These are phyloP conservation scores for Capronia epimyces DNA, from an alignment of 2,329 filamentous ascomycete genomes.

Conservation along the genomic window DNA sequence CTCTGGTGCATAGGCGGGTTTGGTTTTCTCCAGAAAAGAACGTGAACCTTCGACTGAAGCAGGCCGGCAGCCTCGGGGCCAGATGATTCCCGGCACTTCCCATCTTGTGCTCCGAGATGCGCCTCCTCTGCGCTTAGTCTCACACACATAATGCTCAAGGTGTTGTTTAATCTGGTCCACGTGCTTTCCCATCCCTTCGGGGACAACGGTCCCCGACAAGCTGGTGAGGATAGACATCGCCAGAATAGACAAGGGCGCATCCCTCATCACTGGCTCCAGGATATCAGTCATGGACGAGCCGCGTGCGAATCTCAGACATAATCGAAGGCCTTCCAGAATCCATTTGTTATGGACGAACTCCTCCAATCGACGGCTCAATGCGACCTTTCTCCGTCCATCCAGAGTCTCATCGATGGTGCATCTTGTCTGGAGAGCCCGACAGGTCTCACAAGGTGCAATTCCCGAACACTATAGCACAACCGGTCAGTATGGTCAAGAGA, in stretches of 20 bases:
- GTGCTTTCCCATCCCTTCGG: not conserved
- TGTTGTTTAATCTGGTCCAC: not conserved
- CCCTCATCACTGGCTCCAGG: not conserved
- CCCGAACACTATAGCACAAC: constrained; percentile 8
- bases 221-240: not conserved
- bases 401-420: constrained; percentile 11
- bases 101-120: no score
- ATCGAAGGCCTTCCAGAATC: constrained; percentile 6
- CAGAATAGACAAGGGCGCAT: not conserved
- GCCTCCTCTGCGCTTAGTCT: not conserved
- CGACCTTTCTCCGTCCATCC: constrained; percentile 5
- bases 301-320: constrained; percentile 4
- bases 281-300: not conserved
- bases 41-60: not conserved
- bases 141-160: not conserved
- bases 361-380: constrained; percentile 3
- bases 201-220: not conserved
- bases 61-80: not conserved
- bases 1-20: not conserved
- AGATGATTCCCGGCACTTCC: no score
- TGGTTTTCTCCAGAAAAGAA: not conserved
- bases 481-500: constrained; percentile 1
- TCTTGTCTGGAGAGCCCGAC: not conserved
- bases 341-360: constrained; percentile 11
- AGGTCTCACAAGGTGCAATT: constrained; percentile 9